Evolutionary conservation across 345 rosid species (phyloP), one percentile per base, ranked within the genome.

Genomic region (Gossypium longicalyx): DNA sequence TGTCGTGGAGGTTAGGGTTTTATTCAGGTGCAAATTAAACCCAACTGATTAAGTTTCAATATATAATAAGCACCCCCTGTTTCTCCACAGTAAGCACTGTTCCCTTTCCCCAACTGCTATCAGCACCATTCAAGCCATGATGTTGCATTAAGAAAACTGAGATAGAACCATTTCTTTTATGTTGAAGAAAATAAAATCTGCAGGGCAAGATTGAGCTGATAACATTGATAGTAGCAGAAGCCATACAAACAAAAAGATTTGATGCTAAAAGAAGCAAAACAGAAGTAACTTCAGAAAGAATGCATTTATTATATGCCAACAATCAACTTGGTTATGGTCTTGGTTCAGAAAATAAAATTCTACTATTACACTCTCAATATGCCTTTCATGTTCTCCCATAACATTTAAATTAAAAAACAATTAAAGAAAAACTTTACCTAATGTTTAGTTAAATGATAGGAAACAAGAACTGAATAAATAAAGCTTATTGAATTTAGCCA

Each of bases 361-460:
- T 38, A 68, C 13, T 68, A 68, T 48, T 48, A 53, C 58, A 68
- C 11, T 48, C 72, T 68, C 72, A 47, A 47, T 48, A n/a, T 67
- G 49, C 57, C 43, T 67, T 67, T 47, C 8, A 67, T 45, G 54
- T 67, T 47, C 16, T 48, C 44, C 43, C 22, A 48, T 68, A 27
- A 68, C 58, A 68, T 48, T 47, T 15, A 47, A 23, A 41, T 67
- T 15, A 41, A 23, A 48, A 48, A 15, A 53, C 20, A 48, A 48
- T 15, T 67, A 19, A 48, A 43, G 70, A 47, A 25, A 27, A 23
- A 59, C 56, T 23, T 71, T 59, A 22, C 16, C 23, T 44, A 22
- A 59, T 23, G 64, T 9, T 72, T 47, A 44, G 54, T 59, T 43
- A 41, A 71, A 72, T 51, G 27, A 25, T 49, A 49, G 5, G 44